Evolutionary conservation across 2,329 filamentous ascomycete genomes (phyloP), one percentile per base, ranked within the genome.

Genomic region (Teratosphaeria pseudoeucalypti): DNA sequence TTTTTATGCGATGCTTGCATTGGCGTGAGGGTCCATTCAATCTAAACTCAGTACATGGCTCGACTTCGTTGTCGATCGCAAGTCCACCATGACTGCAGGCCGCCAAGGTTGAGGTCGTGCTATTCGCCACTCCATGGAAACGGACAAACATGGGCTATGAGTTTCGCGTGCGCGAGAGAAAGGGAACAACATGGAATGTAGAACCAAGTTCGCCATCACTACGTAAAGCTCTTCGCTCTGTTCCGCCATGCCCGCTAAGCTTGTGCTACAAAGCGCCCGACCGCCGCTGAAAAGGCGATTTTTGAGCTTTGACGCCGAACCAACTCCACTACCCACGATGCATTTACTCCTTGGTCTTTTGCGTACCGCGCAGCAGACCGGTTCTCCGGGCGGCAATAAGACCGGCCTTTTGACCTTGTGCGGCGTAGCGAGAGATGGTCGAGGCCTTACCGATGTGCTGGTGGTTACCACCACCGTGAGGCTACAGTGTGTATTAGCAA

Each of bases 361-460:
- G 94, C 78, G 94, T 97, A 95, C 94, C 94, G 83, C 94, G 92
- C 78, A 99, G 86, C 82, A 99, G 87, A 96, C 94, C 94, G 80
- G 94, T 99, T 86, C 95, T 90, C 81, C 94, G 86, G 81, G 94
- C 94, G 81, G 94, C 94, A 83, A 99, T 99, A 78, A 99, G 92
- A 96, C 94, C 94, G 75, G 94, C 94, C 87, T 99, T 99, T 84
- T 99, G 94, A 89, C 94, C 94, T 81, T 91, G 88, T 79, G 87
- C 88, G 75, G 94, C 94, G 83, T 95, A 96, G 80, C 94, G 88
- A 73, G 90, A 96, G 82, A 99, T 99, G 78, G 94, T 99, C 71
- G 94, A 99, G 74, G 94, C 94, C 84, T 99, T 97, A 89, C 94
- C 92, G 77, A 96, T 96, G 82, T 99, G 94, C 85, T 99, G 94